These are phyloP conservation scores for Clitopilus hobsonii DNA, from an alignment of 768 basidiomycete species.

Conservation along the genomic window DNA sequence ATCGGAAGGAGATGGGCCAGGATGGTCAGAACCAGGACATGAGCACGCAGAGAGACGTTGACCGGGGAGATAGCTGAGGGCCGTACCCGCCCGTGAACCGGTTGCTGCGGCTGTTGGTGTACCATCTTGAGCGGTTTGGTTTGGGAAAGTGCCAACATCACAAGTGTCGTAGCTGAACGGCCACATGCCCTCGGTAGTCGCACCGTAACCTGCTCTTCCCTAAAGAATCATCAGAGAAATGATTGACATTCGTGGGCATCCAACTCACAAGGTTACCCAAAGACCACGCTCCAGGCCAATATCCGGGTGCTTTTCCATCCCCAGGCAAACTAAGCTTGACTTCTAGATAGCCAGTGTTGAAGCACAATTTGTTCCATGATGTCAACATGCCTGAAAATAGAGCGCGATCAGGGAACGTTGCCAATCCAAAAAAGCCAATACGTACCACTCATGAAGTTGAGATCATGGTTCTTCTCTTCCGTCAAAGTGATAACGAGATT, in stretches of 20 bases:
- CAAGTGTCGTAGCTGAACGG: constrained; percentile 84
- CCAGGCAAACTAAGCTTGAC: constrained; percentile 76
- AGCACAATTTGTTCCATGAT: constrained; percentile 94
- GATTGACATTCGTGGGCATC: not conserved
- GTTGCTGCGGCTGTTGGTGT: constrained; percentile 55
- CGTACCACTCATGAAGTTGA: constrained; percentile 81
- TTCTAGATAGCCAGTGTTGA: constrained; percentile 90
- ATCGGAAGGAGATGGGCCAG: constrained; percentile 64
- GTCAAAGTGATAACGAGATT: constrained; percentile 78
- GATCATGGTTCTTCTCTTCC: constrained; percentile 63
- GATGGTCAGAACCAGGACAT: constrained; percentile 81
- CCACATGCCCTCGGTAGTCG: constrained; percentile 83
- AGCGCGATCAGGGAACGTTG: constrained; percentile 5
- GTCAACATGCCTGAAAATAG: constrained; percentile 56
- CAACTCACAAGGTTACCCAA: constrained; percentile 64
- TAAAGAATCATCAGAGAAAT: constrained; percentile 6
- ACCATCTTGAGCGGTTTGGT: constrained; percentile 63
- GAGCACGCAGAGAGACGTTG: constrained; percentile 88
- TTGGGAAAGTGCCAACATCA: constrained; percentile 82
- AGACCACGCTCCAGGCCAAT: constrained; percentile 87
- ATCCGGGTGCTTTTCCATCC: constrained; percentile 50
- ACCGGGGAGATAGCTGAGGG: constrained; percentile 78
- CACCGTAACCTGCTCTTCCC: constrained; percentile 88
- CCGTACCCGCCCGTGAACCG: constrained; percentile 41
- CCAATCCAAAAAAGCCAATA: constrained; percentile 22